Conservation (phyloP, 148 eudicot species). For the Cornus kousa region DNA sequence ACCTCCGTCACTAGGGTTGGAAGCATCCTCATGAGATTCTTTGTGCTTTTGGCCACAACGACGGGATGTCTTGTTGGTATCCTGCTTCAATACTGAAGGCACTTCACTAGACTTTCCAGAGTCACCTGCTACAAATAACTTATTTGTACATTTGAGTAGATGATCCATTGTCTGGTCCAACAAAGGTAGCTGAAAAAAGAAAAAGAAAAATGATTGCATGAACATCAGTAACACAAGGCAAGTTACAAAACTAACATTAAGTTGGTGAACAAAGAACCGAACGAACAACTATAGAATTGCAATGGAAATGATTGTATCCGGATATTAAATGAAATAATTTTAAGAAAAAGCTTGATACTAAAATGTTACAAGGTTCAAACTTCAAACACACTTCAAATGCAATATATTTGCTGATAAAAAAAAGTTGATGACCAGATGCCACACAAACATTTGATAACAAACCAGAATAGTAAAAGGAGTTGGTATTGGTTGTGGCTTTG, state of each 20-base stretch:
- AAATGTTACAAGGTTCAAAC: not conserved
- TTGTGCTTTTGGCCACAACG: constrained; percentile 21
- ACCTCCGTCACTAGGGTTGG: constrained; percentile 42
- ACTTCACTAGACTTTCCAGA: constrained; percentile 35
- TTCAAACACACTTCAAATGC: too few species aligned
- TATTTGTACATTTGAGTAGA: constrained; percentile 48
- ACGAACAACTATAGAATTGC: not conserved
- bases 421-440: not conserved
- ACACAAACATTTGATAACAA: not conserved
- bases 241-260: not conserved
- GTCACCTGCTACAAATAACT: constrained; percentile 33
- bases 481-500: not conserved
- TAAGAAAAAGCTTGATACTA: not conserved
- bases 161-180: constrained; percentile 62
- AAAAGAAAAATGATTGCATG: not conserved
- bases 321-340: not conserved
- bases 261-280: not conserved
- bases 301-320: not conserved
- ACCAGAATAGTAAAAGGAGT: not conserved
- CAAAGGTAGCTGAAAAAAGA: constrained; percentile 40
- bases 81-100: constrained; percentile 31
- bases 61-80: constrained; percentile 24
- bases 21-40: constrained; percentile 29
- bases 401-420: not conserved
- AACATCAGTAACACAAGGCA: not conserved